Base-by-base conservation (phyloP, 345 rosid genomes). In the Barbarea vulgaris region DNA sequence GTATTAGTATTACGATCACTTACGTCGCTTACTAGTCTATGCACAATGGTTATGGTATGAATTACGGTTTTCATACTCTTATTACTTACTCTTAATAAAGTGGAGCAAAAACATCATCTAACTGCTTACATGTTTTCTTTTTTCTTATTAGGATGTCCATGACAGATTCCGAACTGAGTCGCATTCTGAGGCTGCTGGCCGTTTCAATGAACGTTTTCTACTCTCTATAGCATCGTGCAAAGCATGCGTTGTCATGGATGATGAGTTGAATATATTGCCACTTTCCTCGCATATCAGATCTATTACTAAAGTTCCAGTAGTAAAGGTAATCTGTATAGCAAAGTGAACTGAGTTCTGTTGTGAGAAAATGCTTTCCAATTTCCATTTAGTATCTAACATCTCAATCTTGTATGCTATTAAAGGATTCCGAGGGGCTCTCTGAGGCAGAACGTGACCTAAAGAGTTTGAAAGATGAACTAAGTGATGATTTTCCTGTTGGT, bases 141-240 rank as follows among this genome's bases (percentile, higher is more conserved):
- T 44, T 44, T 75, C 36, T 55, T 87, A 42, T 75, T 87, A 95
- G 98, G 99, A 95, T 87, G 99, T 95, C 67, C 99, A 95, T 44
- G 98, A 90, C 62, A 91, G 99, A 69, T 90, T 87, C 72, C 89
- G 99, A 48, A 95, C 98, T 3, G 99, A 95, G 77, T 90, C 99
- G 13, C 99, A 95, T 79, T 85, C 91, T 64, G 85, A 87, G 77
- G 91, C 98, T 71, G 72, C 93, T 12, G 96, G 96, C 5, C 88
- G 97, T 48, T 95, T 95, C 74, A 95, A 95, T 74, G 98, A 92
- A 57, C 93, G 98, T 17, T 95, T 95, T 81, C 77, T 95, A 57
- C 79, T 95, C 46, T 95, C 99, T 52, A 70, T 95, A 48, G 94
- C 99, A 47, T 88, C 94, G 1, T 92, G 98, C 85, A 95, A 88